Base-by-base conservation (phyloP, 73 alveolate genomes). In the Tetrahymena borealis region DNA sequence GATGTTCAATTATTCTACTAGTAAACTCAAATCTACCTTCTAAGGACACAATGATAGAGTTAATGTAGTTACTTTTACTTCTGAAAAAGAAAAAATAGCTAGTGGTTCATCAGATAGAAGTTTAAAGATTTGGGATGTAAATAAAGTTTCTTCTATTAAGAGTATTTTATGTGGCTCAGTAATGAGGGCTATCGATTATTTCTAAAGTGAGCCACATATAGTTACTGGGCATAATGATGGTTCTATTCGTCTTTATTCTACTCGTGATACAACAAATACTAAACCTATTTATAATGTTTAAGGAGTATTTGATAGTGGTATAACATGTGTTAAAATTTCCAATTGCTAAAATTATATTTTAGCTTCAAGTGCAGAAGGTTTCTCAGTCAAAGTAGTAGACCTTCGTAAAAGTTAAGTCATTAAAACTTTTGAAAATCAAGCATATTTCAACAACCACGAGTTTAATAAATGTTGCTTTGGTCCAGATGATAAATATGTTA, bases 401-500 rank as follows among this genome's bases (percentile, higher is more conserved):
- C 39, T 93, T 20, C 90, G 95, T 41, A 93, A 79, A 92, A 78
- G 39, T 39, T 39, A 93, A 33, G 91, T 85, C n/a, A n/a, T 93
- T 32, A 93, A 79, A 41, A 39, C 93, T 13, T 93, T 78, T 85
- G 93, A 93, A 79, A 78, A 92, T 79, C 79, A 92, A 10, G 16
- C 32, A 32, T 92, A 92, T 35, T 79, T 92, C 78, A 79, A 92
- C 40, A 79, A 43, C 28, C 91, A 79, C 31, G 91, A 92, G 42
- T 92, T 79, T 85, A 85, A 93, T 32, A 85, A 38, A 90, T 79
- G 90, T 11, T 39, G 92, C 37, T 93, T 93, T 28, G 95, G 95
- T 39, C 95, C 95, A 31, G 95, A 93, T 93, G 95, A 93, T 37
- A 93, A 85, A 35, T 93, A 79, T 40, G 15, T 93, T 85, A 91